phyloP scores from a whole-genome alignment of 73 alveolate species.

The Paramecium sexaurelia region DNA sequence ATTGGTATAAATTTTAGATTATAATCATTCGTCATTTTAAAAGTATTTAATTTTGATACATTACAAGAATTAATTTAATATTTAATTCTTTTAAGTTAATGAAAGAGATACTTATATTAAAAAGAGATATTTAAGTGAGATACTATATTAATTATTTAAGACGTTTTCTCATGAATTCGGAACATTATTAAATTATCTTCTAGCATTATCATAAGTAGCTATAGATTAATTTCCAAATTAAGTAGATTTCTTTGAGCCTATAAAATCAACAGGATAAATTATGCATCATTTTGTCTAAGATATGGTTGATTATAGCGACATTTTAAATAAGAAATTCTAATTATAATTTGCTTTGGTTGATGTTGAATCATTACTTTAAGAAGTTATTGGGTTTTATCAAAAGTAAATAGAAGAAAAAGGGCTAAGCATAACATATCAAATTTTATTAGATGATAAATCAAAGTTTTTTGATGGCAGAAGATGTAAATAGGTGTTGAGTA shows the following conservation, averaged over 20 bases:
- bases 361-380: background rate
- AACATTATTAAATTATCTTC: constrained; percentile 24
- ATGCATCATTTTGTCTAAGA: constrained; percentile 25
- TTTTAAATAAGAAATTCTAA: constrained; percentile 3
- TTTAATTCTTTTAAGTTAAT: background rate
- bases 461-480: constrained; percentile 48
- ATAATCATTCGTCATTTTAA: background rate
- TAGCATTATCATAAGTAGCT: constrained; percentile 48
- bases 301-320: constrained; percentile 11
- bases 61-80: background rate
- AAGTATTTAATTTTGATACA: background rate
- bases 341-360: background rate
- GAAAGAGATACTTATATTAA: background rate
- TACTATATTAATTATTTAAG: background rate
- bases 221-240: background rate
- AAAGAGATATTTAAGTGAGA: background rate
- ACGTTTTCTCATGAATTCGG: constrained; percentile 35
- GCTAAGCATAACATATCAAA: background rate
- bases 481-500: constrained; percentile 24
- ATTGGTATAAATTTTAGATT: background rate
- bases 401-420: background rate
- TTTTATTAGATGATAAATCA: background rate
- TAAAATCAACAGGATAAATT: background rate
- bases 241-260: background rate
- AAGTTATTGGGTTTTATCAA: background rate